Evolutionary conservation across 306 rosid genomes (phyloP).

Genomic region (Cicer pinnatifidum): DNA sequence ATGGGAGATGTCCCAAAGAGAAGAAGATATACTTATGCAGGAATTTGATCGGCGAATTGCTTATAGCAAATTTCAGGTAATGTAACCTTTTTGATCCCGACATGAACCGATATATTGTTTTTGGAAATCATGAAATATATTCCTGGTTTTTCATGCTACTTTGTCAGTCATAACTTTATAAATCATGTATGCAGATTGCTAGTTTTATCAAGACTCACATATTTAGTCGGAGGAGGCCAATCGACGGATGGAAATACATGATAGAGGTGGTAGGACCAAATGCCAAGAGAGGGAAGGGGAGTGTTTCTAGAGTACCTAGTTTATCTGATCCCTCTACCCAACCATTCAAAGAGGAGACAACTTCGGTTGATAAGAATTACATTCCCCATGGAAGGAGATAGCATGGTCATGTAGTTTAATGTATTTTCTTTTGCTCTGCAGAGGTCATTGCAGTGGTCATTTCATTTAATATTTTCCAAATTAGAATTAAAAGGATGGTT

Average conservation of each 20-base stretch:
- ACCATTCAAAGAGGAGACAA: conserved; percentile 82
- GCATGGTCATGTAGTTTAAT: conserved; percentile 28
- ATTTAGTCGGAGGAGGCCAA: conserved; percentile 91
- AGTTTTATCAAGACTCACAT: conserved; percentile 94
- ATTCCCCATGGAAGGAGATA: conserved; percentile 56
- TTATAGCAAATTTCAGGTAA: conserved; percentile 91
- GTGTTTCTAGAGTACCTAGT: conserved; percentile 81
- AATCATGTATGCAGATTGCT: conserved; percentile 70
- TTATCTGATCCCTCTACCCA: conserved; percentile 89
- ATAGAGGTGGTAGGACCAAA: conserved; percentile 96
- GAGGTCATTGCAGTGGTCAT: conserved; percentile 15
- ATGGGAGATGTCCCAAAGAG: conserved; percentile 98
- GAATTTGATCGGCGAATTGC: conserved; percentile 95
- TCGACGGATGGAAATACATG: conserved; percentile 98
- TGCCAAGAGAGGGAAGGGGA: conserved; percentile 87
- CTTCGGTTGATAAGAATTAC: conserved; percentile 46
- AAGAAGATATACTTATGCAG: conserved; percentile 92
- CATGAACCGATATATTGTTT: conserved; percentile 5
- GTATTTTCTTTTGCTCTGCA: conserved; percentile 20
- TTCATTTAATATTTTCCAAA: conserved; percentile 14
- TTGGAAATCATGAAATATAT: background rate
- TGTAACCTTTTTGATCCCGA: conserved; percentile 23
- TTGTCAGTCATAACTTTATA: conserved; percentile 9
- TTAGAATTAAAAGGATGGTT: background rate
- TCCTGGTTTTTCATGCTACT: conserved; percentile 1